phyloP scores from a whole-genome alignment of 202 grass and related monocot genomes.

The Panicum hallii region DNA sequence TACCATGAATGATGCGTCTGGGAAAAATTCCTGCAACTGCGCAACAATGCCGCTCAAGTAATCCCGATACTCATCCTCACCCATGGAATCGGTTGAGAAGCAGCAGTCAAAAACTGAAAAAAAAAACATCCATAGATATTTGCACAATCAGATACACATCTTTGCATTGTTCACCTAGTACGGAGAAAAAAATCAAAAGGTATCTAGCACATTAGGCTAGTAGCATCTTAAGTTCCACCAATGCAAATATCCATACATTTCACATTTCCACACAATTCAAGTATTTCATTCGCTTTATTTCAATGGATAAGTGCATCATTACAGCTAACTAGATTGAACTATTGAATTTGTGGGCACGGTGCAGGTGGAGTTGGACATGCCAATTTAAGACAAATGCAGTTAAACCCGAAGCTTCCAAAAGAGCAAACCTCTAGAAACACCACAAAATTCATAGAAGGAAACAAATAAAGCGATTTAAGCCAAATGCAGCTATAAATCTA shows the following conservation, averaged over 20 bases:
- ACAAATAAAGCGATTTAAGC: slow-evolving; percentile 26
- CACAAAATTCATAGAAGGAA: slow-evolving; percentile 1
- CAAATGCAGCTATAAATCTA: slow-evolving; percentile 54
- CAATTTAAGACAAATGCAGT: slow-evolving; percentile 45
- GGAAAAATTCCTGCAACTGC: slow-evolving; percentile 79
- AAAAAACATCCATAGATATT: slow-evolving; percentile 35
- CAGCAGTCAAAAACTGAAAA: slow-evolving; percentile 83
- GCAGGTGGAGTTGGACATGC: background rate
- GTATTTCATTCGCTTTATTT: slow-evolving; percentile 19
- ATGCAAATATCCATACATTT: slow-evolving; percentile 3
- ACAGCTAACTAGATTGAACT: slow-evolving; percentile 27
- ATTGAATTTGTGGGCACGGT: background rate
- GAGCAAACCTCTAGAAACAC: background rate
- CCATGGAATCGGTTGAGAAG: slow-evolving; percentile 70
- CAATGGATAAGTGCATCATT: slow-evolving; percentile 8
- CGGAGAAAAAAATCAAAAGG: background rate
- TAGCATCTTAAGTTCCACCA: slow-evolving; percentile 8
- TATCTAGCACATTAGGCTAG: slow-evolving; percentile 12
- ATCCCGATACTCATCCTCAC: slow-evolving; percentile 75
- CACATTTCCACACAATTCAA: slow-evolving; percentile 22
- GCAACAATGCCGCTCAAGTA: slow-evolving; percentile 83
- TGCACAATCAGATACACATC: background rate
- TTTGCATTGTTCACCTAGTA: background rate
- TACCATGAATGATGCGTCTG: slow-evolving; percentile 84
- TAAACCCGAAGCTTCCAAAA: slow-evolving; percentile 9